A percentile compares a stretch with the other conserved stretches of the same genome.
phyloP scores from a whole-genome alignment of 208 protist genomes.

The Acanthamoeba triangularis region DNA sequence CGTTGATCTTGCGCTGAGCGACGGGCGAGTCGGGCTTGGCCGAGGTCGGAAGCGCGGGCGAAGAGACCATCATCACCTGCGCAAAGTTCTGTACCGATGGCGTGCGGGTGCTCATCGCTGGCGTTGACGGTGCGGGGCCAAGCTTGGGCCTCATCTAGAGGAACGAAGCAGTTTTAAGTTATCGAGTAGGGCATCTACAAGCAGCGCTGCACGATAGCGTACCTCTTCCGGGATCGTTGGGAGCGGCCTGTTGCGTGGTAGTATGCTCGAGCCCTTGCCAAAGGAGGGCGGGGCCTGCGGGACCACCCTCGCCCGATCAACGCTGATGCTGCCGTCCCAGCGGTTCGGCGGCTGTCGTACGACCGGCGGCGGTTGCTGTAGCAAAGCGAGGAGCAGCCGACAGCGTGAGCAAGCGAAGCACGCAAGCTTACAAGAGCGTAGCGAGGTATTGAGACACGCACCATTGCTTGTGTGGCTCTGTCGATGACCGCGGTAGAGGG shows the following conservation, averaged over 20 bases:
- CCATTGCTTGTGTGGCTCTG: not conserved
- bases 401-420: not conserved
- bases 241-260: not conserved
- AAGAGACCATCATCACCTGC: constrained; percentile 53
- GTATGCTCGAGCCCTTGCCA: constrained; percentile 2
- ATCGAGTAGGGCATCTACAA: not conserved
- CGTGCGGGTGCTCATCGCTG: not conserved
- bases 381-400: not conserved
- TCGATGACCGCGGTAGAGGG: not conserved
- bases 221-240: constrained; percentile 40
- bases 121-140: not conserved
- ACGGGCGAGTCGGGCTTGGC: constrained; percentile 40
- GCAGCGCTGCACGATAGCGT: not conserved
- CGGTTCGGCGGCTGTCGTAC: not conserved
- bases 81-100: not conserved
- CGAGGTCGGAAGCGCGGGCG: not conserved
- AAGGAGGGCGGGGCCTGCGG: not conserved
- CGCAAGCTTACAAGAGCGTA: not conserved
- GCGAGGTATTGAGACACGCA: not conserved
- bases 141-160: not conserved
- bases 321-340: not conserved
- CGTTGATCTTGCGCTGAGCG: constrained; percentile 21
- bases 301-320: not conserved
- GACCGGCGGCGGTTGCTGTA: not conserved
- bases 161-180: not conserved